Evolutionary conservation across 2,329 filamentous ascomycete genomes (phyloP).

Genomic region (Fusarium sp.): DNA sequence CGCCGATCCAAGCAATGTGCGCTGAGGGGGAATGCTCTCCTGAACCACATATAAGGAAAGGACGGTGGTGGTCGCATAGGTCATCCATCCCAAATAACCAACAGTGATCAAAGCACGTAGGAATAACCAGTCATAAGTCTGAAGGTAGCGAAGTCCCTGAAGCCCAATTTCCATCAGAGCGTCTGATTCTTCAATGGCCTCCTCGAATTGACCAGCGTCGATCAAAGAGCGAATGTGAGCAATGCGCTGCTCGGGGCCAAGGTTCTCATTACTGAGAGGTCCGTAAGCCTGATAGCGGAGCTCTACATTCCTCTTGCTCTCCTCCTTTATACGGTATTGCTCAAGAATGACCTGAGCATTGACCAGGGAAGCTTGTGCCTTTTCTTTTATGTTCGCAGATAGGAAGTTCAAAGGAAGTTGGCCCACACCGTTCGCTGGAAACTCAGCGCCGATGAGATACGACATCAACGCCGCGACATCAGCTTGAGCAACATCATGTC

Average conservation of each 20-base stretch:
- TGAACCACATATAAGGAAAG: conserved; percentile 88
- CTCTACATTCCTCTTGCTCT: conserved; percentile 78
- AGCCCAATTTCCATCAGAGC: conserved; percentile 80
- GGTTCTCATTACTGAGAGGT: conserved; percentile 70
- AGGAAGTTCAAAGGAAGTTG: conserved; percentile 88
- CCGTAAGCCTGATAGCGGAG: conserved; percentile 81
- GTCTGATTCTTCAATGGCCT: conserved; percentile 82
- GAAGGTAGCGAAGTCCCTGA: conserved; percentile 88
- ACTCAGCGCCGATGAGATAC: conserved; percentile 86
- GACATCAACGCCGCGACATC: conserved; percentile 97
- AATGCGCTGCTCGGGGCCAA: conserved; percentile 74
- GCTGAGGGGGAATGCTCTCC: conserved; percentile 70
- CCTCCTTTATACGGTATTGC: conserved; percentile 96
- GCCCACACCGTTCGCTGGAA: conserved; percentile 95
- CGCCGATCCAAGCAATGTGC: conserved; percentile 67
- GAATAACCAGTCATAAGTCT: conserved; percentile 99
- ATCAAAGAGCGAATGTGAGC: conserved; percentile 75
- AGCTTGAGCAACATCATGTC: conserved; percentile 93
- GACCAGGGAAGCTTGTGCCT: conserved; percentile 83
- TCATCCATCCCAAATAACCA: conserved; percentile 96
- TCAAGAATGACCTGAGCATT: conserved; percentile 91
- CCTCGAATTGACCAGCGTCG: conserved; percentile 70
- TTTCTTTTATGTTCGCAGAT: conserved; percentile 75
- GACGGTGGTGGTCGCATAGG: conserved; percentile 88
- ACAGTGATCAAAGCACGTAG: conserved; percentile 86